Evolutionary conservation across 176 grass and related monocot genomes (phyloP).

Genomic region (Oryza rufipogon): DNA sequence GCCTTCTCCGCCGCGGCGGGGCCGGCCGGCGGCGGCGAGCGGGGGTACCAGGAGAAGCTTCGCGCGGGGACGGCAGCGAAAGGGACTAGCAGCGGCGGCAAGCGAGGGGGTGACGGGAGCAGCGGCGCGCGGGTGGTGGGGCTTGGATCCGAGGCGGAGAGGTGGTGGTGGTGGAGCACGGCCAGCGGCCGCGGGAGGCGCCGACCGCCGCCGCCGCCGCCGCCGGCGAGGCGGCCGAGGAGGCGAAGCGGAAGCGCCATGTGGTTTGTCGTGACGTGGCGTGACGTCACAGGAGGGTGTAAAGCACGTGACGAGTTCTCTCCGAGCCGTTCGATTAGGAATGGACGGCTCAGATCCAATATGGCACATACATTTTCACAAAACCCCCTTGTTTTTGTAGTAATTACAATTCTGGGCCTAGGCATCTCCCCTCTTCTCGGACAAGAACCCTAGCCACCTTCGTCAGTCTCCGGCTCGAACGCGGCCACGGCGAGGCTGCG

Average conservation of each 20-base stretch:
- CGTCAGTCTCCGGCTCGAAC: background rate
- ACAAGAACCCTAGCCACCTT: slow-evolving; percentile 38
- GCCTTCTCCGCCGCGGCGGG: background rate
- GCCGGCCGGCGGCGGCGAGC: background rate
- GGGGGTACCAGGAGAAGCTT: slow-evolving; percentile 68
- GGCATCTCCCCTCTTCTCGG: background rate
- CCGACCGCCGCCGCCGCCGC: slow-evolving; percentile 19
- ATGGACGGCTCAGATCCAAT: slow-evolving; percentile 8
- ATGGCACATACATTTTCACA: background rate
- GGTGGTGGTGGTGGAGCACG: slow-evolving; percentile 15
- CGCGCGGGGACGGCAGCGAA: slow-evolving; percentile 40
- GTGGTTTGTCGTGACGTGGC: background rate
- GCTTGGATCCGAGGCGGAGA: background rate
- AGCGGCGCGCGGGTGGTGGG: background rate
- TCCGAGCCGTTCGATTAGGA: background rate
- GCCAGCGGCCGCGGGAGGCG: slow-evolving; percentile 28
- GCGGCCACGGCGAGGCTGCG: background rate
- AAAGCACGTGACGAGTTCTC: background rate
- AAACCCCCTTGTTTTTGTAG: background rate
- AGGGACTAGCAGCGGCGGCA: slow-evolving; percentile 2
- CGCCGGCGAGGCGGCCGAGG: slow-evolving; percentile 42
- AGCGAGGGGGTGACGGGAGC: background rate
- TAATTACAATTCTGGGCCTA: background rate
- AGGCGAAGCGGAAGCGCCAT: slow-evolving; percentile 53
- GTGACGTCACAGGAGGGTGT: background rate